These are phyloP conservation scores for Triticum timopheevii DNA, from an alignment of 176 grass and related monocot genomes.

Conservation along the genomic window DNA sequence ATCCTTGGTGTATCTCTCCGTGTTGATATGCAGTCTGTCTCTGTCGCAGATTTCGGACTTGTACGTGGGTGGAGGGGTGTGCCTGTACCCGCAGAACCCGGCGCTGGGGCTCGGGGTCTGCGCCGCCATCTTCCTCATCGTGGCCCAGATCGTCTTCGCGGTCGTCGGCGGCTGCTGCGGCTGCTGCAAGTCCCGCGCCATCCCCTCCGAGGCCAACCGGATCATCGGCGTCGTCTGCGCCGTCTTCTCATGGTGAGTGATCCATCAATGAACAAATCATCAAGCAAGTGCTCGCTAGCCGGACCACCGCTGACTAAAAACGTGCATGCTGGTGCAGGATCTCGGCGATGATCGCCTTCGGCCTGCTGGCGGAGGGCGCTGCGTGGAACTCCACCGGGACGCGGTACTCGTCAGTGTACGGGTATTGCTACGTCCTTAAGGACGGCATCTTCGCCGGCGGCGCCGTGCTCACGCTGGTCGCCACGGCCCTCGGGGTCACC, in stretches of 20 bases:
- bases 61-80: background rate
- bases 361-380: background rate
- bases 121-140: slow-evolving; percentile 30
- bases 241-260: slow-evolving; percentile 23
- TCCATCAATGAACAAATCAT: background rate
- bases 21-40: background rate
- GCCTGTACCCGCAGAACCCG: slow-evolving; percentile 20
- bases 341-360: background rate
- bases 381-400: background rate
- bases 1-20: too few relatives aligned
- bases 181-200: slow-evolving; percentile 35
- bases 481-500: slow-evolving; percentile 30
- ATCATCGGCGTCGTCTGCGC: slow-evolving; percentile 11
- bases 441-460: slow-evolving; percentile 28
- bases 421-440: slow-evolving; percentile 21
- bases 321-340: slow-evolving; percentile 21
- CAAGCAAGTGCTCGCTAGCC: background rate
- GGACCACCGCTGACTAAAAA: background rate
- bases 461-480: slow-evolving; percentile 21
- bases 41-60: background rate
- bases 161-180: slow-evolving; percentile 41
- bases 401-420: background rate
- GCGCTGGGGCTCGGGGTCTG: slow-evolving; percentile 16
- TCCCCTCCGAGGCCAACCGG: slow-evolving; percentile 17
- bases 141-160: slow-evolving; percentile 14